Base-by-base conservation (phyloP, 1,284 basidiomycete species). In the Gymnopus androsaceus region DNA sequence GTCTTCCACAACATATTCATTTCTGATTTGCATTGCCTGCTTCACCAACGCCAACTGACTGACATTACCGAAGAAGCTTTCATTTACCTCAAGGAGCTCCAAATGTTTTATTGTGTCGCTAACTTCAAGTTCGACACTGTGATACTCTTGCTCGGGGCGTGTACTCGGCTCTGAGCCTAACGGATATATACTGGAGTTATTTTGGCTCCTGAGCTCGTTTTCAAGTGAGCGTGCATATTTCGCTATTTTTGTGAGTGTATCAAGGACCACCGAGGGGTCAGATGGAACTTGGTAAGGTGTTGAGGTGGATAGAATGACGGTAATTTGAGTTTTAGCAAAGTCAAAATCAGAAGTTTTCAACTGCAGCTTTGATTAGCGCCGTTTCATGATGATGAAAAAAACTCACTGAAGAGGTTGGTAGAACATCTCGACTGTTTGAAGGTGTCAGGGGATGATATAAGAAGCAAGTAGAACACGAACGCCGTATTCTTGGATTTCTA, bases 161-260 rank as follows among this genome's bases (percentile, higher is more conserved):
- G 31, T 33, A 14, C 31, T 33, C 7, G 31, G 31, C 31, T 6
- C 31, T 33, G 31, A 6, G 31, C 7, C 31, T 33, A 33, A 33
- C 31, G 31, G 7, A 14, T 33, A 33, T 33, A 14, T 14, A 33
- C 31, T 33, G 31, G 31, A 33, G 14, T 6, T 33, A 14, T 14
- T 33, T 14, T 33, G 31, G n/a, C n/a, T n/a, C n/a, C n/a, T n/a
- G n/a, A n/a, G n/a, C n/a, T n/a, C n/a, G n/a, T n/a, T n/a, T 44
- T 55, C 47, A 8, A 55, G 19, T 7, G 47, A 37, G n/a, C 27
- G 47, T 6, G 47, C 47, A 44, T 55, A 46, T 12, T 17, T 21
- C 5, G 54, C 46, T 19, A 55, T 23, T 8, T 44, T 38, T n/a
- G 38, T 36, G 19, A 56, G 38, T 9, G 51, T 31, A 15, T 56